A percentile compares a stretch with the other conserved stretches of the same genome.
These are phyloP conservation scores for Cladochytrium replicatum DNA, from an alignment of 192 early-diverging fungal species.

Conservation along the genomic window DNA sequence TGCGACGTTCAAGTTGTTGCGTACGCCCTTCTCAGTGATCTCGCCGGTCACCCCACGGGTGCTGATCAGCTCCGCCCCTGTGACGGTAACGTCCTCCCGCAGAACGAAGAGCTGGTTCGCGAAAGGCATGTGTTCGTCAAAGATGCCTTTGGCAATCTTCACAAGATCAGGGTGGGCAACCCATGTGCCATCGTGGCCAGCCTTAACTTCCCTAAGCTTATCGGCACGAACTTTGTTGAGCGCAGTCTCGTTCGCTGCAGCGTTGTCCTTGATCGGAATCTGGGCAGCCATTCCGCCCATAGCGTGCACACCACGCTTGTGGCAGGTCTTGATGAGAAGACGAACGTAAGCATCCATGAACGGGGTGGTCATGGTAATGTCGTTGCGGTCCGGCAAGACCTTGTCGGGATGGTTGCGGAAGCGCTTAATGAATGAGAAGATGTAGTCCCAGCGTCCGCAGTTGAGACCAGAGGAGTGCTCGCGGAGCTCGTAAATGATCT, in stretches of 20 bases:
- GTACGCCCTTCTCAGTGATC: slow-evolving; percentile 85
- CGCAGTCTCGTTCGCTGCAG: slow-evolving; percentile 78
- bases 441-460: slow-evolving; percentile 99
- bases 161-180: slow-evolving; percentile 96
- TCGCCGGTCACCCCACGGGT: slow-evolving; percentile 34
- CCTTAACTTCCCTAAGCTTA: slow-evolving; percentile 90
- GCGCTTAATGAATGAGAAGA: slow-evolving; percentile 98
- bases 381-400: slow-evolving; percentile 82
- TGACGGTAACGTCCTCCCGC: slow-evolving; percentile 84
- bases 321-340: slow-evolving; percentile 95
- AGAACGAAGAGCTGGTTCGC: slow-evolving; percentile 91
- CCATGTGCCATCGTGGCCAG: slow-evolving; percentile 93
- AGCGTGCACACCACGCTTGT: slow-evolving; percentile 95
- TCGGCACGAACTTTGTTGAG: slow-evolving; percentile 90
- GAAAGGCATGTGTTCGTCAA: slow-evolving; percentile 90
- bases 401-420: slow-evolving; percentile 80
- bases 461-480: slow-evolving; percentile 96
- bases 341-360: slow-evolving; percentile 99
- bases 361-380: slow-evolving; percentile 87
- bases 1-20: slow-evolving; percentile 85
- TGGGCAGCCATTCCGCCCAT: slow-evolving; percentile 99
- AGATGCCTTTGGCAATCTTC: slow-evolving; percentile 77
- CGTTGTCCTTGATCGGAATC: slow-evolving; percentile 95
- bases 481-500: slow-evolving; percentile 98
- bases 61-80: slow-evolving; percentile 69